phyloP scores from a whole-genome alignment of 1,284 basidiomycete species.

The Laetiporus sulphureus region DNA sequence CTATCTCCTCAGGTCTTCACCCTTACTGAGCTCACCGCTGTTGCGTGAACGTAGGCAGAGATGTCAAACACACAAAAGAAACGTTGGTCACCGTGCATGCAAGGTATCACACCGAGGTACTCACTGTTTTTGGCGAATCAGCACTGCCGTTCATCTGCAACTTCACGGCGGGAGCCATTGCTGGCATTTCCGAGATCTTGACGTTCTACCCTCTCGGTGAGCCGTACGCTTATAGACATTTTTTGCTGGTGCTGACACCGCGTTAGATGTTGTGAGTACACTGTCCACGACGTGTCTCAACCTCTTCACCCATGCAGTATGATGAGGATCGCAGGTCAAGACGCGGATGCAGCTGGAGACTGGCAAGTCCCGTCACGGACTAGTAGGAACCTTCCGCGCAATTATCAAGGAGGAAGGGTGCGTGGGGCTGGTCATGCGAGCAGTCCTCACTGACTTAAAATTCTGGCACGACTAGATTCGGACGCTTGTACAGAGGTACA shows the following conservation, averaged over 20 bases:
- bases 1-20: too few relatives aligned
- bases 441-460: not conserved
- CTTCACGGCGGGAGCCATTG: conserved; percentile 28
- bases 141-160: conserved; percentile 28
- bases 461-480: conserved; percentile 41
- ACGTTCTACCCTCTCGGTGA: conserved; percentile 89
- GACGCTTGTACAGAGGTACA: conserved; percentile 89
- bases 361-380: conserved; percentile 69
- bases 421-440: conserved; percentile 20
- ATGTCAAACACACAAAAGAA: conserved; percentile 6
- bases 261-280: conserved; percentile 29
- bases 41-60: too few relatives aligned
- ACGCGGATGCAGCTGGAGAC: conserved; percentile 96
- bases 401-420: conserved; percentile 86
- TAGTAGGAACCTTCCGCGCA: conserved; percentile 72
- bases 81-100: conserved; percentile 2
- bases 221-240: conserved; percentile 21
- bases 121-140: conserved; percentile 2
- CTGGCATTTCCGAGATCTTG: conserved; percentile 73
- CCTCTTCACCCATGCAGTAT: conserved; percentile 12
- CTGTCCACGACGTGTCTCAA: conserved; percentile 13
- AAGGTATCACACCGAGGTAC: too few relatives aligned
- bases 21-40: too few relatives aligned
- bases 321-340: conserved; percentile 64
- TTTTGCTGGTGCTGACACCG: not conserved